phyloP scores from a whole-genome alignment of 352 stramenopile species.

The Globisporangium emineosum region DNA sequence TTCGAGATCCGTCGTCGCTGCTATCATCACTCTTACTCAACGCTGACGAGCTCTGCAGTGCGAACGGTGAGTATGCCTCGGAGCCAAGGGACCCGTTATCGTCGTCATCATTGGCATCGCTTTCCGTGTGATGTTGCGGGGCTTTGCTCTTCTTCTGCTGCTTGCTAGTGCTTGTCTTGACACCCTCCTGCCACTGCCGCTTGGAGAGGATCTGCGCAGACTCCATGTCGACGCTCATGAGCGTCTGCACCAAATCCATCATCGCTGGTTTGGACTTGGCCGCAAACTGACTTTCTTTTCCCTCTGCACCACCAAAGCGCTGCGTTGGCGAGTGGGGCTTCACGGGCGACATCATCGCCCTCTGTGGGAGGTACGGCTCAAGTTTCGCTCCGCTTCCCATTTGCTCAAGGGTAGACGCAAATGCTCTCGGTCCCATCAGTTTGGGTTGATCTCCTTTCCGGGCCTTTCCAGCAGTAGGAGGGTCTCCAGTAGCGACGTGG shows the following conservation, averaged over 20 bases:
- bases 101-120: background rate
- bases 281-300: background rate
- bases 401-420: background rate
- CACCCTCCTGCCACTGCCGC: background rate
- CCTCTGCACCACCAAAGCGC: background rate
- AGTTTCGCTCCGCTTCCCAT: no score
- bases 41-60: background rate
- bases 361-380: background rate
- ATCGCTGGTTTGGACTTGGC: no score
- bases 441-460: background rate
- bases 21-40: background rate
- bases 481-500: background rate
- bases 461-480: background rate
- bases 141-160: slow-evolving; percentile 1
- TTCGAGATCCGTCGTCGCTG: background rate
- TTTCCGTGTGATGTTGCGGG: background rate
- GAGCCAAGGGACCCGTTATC: slow-evolving; percentile 28
- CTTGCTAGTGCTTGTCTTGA: background rate
- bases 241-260: slow-evolving; percentile 29
- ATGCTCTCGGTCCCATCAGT: background rate
- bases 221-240: slow-evolving; percentile 47
- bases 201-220: slow-evolving; percentile 24
- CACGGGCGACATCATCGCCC: slow-evolving; percentile 7
- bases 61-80: slow-evolving; percentile 34
- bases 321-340: background rate